A percentile compares a stretch with the other conserved stretches of the same genome.
phyloP scores from a whole-genome alignment of 768 basidiomycete genomes.

The Rhodotorula sphaerocarpa region DNA sequence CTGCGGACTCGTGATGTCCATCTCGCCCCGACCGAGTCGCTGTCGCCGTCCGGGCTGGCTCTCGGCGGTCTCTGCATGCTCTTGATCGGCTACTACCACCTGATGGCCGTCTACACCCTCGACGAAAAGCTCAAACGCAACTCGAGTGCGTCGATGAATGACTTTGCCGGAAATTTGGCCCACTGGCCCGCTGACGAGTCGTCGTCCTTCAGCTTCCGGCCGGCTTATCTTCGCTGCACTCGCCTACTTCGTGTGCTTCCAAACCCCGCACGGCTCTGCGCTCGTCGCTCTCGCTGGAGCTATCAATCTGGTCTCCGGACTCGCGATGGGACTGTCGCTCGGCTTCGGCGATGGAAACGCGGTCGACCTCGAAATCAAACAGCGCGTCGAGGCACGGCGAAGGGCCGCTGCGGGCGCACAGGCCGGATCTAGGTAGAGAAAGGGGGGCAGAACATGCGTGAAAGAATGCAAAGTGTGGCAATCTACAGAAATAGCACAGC shows the following conservation, averaged over 20 bases:
- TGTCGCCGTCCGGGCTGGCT: neutral
- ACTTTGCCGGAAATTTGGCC: too few species aligned
- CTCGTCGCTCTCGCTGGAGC: slow-evolving; percentile 10
- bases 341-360: slow-evolving; percentile 28
- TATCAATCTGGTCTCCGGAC: slow-evolving; percentile 4
- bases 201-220: slow-evolving; percentile 7
- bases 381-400: neutral
- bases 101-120: slow-evolving; percentile 11
- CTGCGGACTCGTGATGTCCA: too few species aligned
- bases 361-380: slow-evolving; percentile 19
- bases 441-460: too few species aligned
- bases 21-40: too few species aligned
- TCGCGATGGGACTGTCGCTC: slow-evolving; percentile 15
- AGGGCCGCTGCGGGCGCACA: neutral
- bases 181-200: neutral
- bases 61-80: neutral
- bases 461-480: neutral
- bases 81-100: neutral
- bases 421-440: neutral
- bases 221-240: slow-evolving; percentile 4
- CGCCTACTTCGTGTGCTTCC: neutral
- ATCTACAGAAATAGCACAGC: too few species aligned
- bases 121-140: slow-evolving; percentile 29
- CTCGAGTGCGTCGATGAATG: slow-evolving; percentile 12
- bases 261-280: neutral